Conservation (phyloP, 441 rosid genomes). For the Daphne laureola region DNA sequence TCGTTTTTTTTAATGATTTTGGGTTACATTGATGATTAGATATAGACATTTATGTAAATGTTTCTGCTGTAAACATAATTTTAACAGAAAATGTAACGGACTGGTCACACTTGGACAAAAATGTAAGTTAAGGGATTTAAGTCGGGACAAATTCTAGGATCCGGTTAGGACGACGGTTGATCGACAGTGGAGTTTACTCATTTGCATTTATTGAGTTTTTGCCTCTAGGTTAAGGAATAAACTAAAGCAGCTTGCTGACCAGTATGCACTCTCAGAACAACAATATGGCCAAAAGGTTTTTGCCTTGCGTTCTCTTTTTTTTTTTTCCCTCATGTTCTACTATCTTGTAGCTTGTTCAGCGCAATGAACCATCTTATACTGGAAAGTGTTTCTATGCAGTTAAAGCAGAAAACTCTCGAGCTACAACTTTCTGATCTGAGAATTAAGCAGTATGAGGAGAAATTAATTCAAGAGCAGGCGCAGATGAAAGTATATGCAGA, state of each 20-base stretch:
- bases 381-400: constrained; percentile 34
- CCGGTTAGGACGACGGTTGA: too few species aligned
- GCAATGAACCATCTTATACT: constrained; percentile 4
- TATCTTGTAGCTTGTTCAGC: not conserved
- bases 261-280: constrained; percentile 71
- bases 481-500: constrained; percentile 89
- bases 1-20: not conserved
- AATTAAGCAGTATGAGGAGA: constrained; percentile 84
- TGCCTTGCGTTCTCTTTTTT: not conserved
- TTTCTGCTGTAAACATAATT: too few species aligned
- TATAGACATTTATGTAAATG: not conserved
- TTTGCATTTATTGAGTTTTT: too few species aligned
- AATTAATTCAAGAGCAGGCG: constrained; percentile 62
- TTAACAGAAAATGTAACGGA: too few species aligned
- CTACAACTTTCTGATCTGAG: constrained; percentile 71
- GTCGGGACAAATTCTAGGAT: too few species aligned
- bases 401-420: constrained; percentile 80
- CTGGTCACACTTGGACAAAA: too few species aligned
- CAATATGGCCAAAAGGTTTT: constrained; percentile 70
- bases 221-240: constrained; percentile 60
- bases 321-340: not conserved
- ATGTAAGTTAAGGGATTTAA: too few species aligned
- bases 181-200: too few species aligned
- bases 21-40: not conserved
- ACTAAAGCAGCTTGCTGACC: constrained; percentile 84